Base-by-base conservation (phyloP, 768 basidiomycete genomes). In the Tephrocybe rancida region DNA sequence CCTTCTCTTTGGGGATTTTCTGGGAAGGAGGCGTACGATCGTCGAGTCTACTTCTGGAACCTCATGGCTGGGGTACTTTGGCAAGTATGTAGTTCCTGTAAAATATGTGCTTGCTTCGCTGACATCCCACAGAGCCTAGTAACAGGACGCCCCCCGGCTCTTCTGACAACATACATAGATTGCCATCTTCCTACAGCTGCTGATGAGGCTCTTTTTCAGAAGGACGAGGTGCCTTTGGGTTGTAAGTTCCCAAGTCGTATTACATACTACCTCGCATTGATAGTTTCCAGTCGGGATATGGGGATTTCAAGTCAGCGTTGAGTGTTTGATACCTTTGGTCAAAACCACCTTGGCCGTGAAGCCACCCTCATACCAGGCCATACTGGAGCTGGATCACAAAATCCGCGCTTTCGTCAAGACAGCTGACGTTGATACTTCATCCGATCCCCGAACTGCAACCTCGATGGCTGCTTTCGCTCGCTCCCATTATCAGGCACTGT, bases 1-100 rank as follows among this genome's bases (percentile, higher is more conserved):
- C 79, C 81, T 14, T 73, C 74, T 9, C 66, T 74, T 58, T 83
- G 82, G 81, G 70, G 75, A 34, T 72, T 84, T 43, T 49, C 70
- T 41, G 79, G 74, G 11, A 77, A 72, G 47, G 80, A 81, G 41
- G 78, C 75, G 6, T 82, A 84, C 55, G 78, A 80, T 24, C 72
- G 81, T 52, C 74, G 82, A 19, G 68, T 73, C 7, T 82, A 79
- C 67, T 83, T 83, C 64, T 84, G 81, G 80, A 78, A 79, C 60
- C 66, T 83, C 26, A 65, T 82, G 57, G 51, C 72, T 22, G 75
- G 67, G 13, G 71, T 76, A n/a, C 61, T 81, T 38, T 82, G 81
- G 79, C 79, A 80, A 74, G 81, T 78, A 58, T 37, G 69, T 63
- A 32, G 42, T 30, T 21, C 26, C 27, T 47, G 27, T 18, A 5